phyloP scores from a whole-genome alignment of 2,329 filamentous ascomycete genomes.

The Nemania serpens region DNA sequence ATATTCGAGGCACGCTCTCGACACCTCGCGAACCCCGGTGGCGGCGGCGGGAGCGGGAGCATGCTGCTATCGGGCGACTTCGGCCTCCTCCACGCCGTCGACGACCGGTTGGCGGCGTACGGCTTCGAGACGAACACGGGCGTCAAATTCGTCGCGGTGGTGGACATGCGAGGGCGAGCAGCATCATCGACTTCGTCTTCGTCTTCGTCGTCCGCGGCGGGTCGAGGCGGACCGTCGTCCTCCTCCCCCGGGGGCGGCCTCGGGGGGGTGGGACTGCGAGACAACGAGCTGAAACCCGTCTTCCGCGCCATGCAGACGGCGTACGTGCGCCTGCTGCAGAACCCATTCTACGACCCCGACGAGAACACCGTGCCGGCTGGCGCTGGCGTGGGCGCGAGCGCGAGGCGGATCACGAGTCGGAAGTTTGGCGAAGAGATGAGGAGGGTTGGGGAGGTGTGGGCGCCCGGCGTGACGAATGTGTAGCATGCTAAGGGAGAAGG shows the following conservation, averaged over 20 bases:
- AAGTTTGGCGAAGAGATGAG: conserved; percentile 82
- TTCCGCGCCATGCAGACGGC: conserved; percentile 93
- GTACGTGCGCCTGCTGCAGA: conserved; percentile 86
- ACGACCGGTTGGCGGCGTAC: conserved; percentile 91
- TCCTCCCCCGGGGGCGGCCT: conserved; percentile 41
- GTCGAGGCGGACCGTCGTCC: conserved; percentile 30
- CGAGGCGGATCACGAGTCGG: conserved; percentile 77
- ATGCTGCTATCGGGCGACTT: conserved; percentile 73
- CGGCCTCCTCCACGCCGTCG: conserved; percentile 88
- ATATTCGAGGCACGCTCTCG: conserved; percentile 87
- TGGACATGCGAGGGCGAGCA: conserved; percentile 82
- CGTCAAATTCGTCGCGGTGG: conserved; percentile 84
- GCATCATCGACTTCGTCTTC: not conserved
- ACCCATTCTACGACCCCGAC: conserved; percentile 93
- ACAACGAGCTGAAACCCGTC: conserved; percentile 86
- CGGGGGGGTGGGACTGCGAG: conserved; percentile 70
- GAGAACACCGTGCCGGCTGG: conserved; percentile 68
- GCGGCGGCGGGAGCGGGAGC: conserved; percentile 6
- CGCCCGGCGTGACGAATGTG: conserved; percentile 68
- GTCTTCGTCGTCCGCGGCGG: conserved; percentile 32
- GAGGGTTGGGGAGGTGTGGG: conserved; percentile 84
- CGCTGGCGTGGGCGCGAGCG: conserved; percentile 58
- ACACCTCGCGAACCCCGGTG: conserved; percentile 57
- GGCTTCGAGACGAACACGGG: conserved; percentile 97
- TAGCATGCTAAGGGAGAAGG: conserved; percentile 43